These are phyloP conservation scores for Rhizoctonia solani DNA, from an alignment of 1,284 basidiomycete genomes.

Conservation along the genomic window DNA sequence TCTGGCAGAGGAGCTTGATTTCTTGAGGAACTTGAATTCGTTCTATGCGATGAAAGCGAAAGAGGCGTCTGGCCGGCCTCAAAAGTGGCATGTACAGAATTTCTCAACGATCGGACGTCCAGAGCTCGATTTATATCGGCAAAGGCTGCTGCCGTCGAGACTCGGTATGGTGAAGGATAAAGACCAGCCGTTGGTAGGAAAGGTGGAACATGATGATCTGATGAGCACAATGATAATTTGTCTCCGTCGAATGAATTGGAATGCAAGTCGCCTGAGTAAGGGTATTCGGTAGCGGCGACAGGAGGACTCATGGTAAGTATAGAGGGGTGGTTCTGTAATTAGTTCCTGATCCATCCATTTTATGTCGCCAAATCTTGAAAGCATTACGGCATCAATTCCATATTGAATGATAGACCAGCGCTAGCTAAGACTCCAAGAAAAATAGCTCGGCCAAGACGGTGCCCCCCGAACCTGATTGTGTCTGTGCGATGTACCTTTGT, in stretches of 20 bases:
- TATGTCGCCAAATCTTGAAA: background rate
- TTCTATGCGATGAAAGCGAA: too few species aligned
- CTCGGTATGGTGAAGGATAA: conserved; percentile 20
- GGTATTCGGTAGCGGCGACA: background rate
- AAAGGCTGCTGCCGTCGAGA: conserved; percentile 5
- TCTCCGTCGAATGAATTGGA: background rate
- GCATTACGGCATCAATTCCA: background rate
- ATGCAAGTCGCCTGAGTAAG: background rate
- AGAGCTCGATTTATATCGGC: conserved; percentile 20
- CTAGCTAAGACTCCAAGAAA: background rate
- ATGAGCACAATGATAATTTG: background rate
- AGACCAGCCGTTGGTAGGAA: background rate
- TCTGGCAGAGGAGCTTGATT: too few species aligned
- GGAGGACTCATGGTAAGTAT: background rate
- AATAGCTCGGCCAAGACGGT: background rate
- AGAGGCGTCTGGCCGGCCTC: background rate
- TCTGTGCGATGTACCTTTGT: too few species aligned
- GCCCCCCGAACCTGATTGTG: background rate
- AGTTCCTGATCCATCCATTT: background rate
- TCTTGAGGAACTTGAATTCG: too few species aligned
- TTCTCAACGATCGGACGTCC: background rate
- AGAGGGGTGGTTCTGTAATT: background rate
- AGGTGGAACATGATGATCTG: background rate
- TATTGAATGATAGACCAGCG: background rate
- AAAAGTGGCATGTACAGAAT: background rate